Base-by-base conservation (phyloP, 2,329 filamentous ascomycete species). In the Diaporthe batatas region DNA sequence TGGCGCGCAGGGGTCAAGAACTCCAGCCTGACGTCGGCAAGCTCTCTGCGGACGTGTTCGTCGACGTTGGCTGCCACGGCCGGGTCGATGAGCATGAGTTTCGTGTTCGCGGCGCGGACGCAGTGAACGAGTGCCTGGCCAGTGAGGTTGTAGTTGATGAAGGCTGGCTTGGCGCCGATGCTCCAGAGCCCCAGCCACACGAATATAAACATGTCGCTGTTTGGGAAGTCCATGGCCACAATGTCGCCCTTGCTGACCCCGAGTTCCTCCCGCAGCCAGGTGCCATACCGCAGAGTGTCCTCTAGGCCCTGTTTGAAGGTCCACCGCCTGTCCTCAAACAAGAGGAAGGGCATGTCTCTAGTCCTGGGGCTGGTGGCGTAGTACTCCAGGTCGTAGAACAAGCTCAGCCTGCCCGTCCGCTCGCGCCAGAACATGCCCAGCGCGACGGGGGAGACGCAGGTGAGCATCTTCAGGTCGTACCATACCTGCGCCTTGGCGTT, bases 141-240 rank as follows among this genome's bases (percentile, higher is more conserved):
- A 0, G 88, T 87, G 64, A 97, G 84, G 79, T 96, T 96, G 82
- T 95, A 96, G 82, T 98, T 98, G 83, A 97, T 92, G 77, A 96
- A 94, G 0, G 94, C 94, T 0, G 94, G 94, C 71, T 91, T 91
- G 0, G 93, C 94, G 14, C 95, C 95, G 73, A 97, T 90, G 39
- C 91, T 90, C 94, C 94, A 97, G 42, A 97, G 82, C 0, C 92
- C 94, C 70, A 95, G 85, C 87, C 91, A 90, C 11, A 97, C 75
- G 79, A 95, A 93, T 36, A 96, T 78, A 78, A 94, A 96, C 3
- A 88, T 87, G n/a, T 94, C 91, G 53, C 91, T 93, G 80, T 97
- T 98, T 82, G 93, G 91, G 76, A 94, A 93, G 80, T 96, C 88
- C 77, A 97, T 87, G 11, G 93, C 94, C 23, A 97, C 92, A 44